These are phyloP conservation scores for Isabelozyma rhagii DNA, from an alignment of 805 yeast species.

Conservation along the genomic window DNA sequence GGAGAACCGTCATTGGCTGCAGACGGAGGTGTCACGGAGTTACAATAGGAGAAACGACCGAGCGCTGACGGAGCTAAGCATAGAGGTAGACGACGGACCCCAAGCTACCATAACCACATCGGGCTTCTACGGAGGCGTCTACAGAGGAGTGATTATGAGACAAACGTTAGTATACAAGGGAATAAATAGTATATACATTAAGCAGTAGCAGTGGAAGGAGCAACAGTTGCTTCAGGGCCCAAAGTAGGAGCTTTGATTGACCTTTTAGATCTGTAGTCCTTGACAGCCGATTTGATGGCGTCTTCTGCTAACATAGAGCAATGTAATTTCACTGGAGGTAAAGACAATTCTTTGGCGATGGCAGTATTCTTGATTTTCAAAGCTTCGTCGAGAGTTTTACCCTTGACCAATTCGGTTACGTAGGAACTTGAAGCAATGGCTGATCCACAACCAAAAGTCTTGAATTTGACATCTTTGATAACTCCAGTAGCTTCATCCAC, in stretches of 20 bases:
- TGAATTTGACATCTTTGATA: slow-evolving; percentile 92
- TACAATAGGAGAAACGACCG: too few species aligned
- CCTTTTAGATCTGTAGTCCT: slow-evolving; percentile 89
- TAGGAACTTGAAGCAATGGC: slow-evolving; percentile 96
- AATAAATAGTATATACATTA: slow-evolving; percentile 1
- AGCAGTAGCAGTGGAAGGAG: slow-evolving; percentile 14
- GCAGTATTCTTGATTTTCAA: slow-evolving; percentile 87
- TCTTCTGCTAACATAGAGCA: slow-evolving; percentile 99
- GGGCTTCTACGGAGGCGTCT: too few species aligned
- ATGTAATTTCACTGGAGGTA: slow-evolving; percentile 96
- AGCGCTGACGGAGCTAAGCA: neutral
- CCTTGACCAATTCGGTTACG: slow-evolving; percentile 93
- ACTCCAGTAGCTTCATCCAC: slow-evolving; percentile 88
- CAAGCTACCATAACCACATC: neutral
- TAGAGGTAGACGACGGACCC: neutral
- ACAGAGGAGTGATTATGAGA: too few species aligned
- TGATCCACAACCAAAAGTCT: slow-evolving; percentile 98
- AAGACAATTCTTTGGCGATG: slow-evolving; percentile 88
- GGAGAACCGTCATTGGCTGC: neutral
- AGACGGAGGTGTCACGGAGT: neutral
- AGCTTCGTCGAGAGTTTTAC: slow-evolving; percentile 92
- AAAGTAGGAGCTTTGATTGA: slow-evolving; percentile 49
- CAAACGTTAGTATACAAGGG: neutral
- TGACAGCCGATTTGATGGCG: slow-evolving; percentile 95
- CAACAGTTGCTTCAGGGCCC: slow-evolving; percentile 53